Percentiles rank a stretch among this genome's conserved stretches.
These are phyloP conservation scores for Rutstroemia sydowiana DNA, from an alignment of 2,329 filamentous ascomycete genomes.

Conservation along the genomic window DNA sequence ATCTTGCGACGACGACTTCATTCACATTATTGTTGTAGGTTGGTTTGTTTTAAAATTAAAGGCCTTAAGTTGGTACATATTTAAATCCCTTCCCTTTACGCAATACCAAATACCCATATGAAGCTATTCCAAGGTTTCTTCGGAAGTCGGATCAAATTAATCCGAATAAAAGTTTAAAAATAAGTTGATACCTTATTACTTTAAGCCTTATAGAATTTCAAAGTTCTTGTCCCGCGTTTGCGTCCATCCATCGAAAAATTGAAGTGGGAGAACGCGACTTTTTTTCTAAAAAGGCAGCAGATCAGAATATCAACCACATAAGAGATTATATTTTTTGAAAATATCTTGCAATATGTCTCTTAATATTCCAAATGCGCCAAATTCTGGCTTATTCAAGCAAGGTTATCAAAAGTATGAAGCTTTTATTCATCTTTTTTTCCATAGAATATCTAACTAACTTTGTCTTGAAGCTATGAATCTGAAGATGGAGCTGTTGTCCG, in stretches of 20 bases:
- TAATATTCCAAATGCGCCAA: constrained; percentile 89
- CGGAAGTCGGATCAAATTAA: constrained; percentile 2
- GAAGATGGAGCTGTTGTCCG: constrained; percentile 98
- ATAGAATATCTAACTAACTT: constrained; percentile 28
- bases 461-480: constrained; percentile 72
- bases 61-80: too few relatives aligned
- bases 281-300: constrained; percentile 1
- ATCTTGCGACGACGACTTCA: too few relatives aligned
- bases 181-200: too few relatives aligned
- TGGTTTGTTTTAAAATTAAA: not conserved
- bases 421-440: constrained; percentile 27
- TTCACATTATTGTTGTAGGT: too few relatives aligned
- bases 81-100: too few relatives aligned
- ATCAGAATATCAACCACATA: constrained; percentile 10
- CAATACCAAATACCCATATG: too few relatives aligned
- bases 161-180: too few relatives aligned
- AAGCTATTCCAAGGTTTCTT: constrained; percentile 13
- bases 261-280: constrained; percentile 4
- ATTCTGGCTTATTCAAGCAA: constrained; percentile 87
- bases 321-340: constrained; percentile 5
- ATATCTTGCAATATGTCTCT: constrained; percentile 65
- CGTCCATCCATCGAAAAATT: constrained; percentile 8
- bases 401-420: constrained; percentile 73
- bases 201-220: too few relatives aligned
- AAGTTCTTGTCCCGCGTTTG: not conserved